Percentiles rank a stretch among this genome's conserved stretches.
Conservation (phyloP, 805 yeast genomes). For the Wickerhamiella occidentalis region DNA sequence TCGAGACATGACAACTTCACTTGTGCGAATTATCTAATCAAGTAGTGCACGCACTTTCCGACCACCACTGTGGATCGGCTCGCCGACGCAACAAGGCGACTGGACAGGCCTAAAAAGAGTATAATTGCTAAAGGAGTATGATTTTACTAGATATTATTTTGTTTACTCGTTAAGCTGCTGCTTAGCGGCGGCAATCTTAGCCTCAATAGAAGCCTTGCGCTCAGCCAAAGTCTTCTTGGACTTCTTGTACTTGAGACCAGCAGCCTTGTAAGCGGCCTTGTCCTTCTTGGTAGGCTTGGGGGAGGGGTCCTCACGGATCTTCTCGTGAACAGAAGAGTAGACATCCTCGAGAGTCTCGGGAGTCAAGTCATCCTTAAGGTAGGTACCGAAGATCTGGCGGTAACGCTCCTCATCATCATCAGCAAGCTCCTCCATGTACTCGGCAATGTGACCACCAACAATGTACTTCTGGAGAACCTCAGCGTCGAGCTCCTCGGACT, state of each 20-base stretch:
- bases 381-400: slow-evolving; percentile 90
- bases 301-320: slow-evolving; percentile 91
- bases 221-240: slow-evolving; percentile 81
- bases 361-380: slow-evolving; percentile 93
- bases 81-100: too few relatives aligned
- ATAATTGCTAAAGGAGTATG: not conserved
- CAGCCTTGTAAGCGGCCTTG: slow-evolving; percentile 98
- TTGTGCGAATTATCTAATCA: not conserved
- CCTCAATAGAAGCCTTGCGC: slow-evolving; percentile 79
- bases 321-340: slow-evolving; percentile 87
- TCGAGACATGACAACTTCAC: slow-evolving; percentile 6
- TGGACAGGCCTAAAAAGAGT: too few relatives aligned
- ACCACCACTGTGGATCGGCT: too few relatives aligned
- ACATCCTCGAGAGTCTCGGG: slow-evolving; percentile 94
- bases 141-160: slow-evolving; percentile 4
- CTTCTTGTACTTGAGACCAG: slow-evolving; percentile 83
- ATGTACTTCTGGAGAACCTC: slow-evolving; percentile 97
- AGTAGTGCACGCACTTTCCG: not conserved
- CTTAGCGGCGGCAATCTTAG: slow-evolving; percentile 75
- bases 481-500: slow-evolving; percentile 94
- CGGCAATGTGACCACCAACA: slow-evolving; percentile 99
- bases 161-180: slow-evolving; percentile 7
- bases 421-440: slow-evolving; percentile 99
- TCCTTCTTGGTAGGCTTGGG: slow-evolving; percentile 82
- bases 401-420: slow-evolving; percentile 99